Evolutionary conservation across 2,329 filamentous ascomycete species (phyloP), one percentile per base, ranked within the genome.

Genomic region (Venturia oleaginea): DNA sequence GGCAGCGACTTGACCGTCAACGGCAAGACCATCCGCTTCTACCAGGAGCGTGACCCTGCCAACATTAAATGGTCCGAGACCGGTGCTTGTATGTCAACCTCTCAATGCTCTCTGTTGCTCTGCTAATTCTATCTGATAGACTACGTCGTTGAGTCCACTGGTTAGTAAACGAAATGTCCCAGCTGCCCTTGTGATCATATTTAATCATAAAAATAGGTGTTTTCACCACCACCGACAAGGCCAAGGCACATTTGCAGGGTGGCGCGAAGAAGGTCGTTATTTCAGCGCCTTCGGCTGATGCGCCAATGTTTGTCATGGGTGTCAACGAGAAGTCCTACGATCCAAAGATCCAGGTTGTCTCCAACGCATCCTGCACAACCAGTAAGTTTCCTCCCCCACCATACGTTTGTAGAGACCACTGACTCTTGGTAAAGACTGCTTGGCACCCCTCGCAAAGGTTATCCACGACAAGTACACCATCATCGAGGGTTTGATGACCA

Each of bases 281-380:
- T 85, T 94, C 90, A 72, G 90, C 91, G 75, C 91, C 91, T 74
- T 95, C 91, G 68, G 89, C 90, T 71, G 94, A 99, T 83, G 94
- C 94, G 76, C 93, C 93, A 78, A 99, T 99, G 94, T 99, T 95
- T 87, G 94, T 99, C 78, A 95, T 97, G 88, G 94, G 94, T 78
- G 94, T 99, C 84, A 99, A 97, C 86, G 84, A 97, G 82, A 86
- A 92, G 79, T 84, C 81, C 74, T 97, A 97, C 88, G 93, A 90
- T 80, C 87, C 89, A 78, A 90, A 90, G 78, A 86, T 94, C 79
- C 83, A 91, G 74, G 88, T 99, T 79, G 91, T 97, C 83, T 97
- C 94, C 83, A 99, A 99, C 85, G 94, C 94, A 74, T 97, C 94
- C 73, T 97, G 94, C 91, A 99, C 94, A 80, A 97, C 94, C 86